Conservation (phyloP, 352 stramenopile genomes). For the Globisporangium viniferum region DNA sequence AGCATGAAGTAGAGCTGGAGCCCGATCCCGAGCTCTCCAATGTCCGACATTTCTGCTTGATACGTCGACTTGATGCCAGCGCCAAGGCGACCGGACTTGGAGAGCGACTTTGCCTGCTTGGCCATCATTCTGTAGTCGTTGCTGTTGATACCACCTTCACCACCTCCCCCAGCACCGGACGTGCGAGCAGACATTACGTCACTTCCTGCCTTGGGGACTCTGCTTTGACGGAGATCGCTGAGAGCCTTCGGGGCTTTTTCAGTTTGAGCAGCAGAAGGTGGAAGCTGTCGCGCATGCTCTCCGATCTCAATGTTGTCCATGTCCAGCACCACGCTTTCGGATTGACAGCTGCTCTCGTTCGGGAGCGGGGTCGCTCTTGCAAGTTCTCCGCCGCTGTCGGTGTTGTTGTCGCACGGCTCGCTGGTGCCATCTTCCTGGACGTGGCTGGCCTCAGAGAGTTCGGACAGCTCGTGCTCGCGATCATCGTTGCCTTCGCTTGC, state of each 20-base stretch:
- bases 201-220: background rate
- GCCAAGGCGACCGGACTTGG: background rate
- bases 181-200: background rate
- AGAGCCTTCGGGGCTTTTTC: background rate
- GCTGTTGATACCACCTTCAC: background rate
- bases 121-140: conserved; percentile 5
- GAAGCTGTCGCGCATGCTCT: background rate
- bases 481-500: too few species aligned
- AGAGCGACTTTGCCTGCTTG: background rate
- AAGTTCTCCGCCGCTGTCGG: background rate
- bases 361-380: background rate
- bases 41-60: conserved; percentile 30
- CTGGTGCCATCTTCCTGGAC: too few species aligned
- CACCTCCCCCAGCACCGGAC: background rate
- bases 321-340: background rate
- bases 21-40: conserved; percentile 74
- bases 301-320: conserved; percentile 2
- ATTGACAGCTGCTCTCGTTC: background rate
- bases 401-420: too few species aligned
- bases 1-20: conserved; percentile 86
- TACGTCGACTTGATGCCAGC: conserved; percentile 4
- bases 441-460: too few species aligned
- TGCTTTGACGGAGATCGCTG: background rate
- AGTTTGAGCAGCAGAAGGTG: background rate
- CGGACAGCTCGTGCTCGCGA: too few species aligned